These are phyloP conservation scores for Aspergillus viridinutans DNA, from an alignment of 2,329 filamentous ascomycete species.

Conservation along the genomic window DNA sequence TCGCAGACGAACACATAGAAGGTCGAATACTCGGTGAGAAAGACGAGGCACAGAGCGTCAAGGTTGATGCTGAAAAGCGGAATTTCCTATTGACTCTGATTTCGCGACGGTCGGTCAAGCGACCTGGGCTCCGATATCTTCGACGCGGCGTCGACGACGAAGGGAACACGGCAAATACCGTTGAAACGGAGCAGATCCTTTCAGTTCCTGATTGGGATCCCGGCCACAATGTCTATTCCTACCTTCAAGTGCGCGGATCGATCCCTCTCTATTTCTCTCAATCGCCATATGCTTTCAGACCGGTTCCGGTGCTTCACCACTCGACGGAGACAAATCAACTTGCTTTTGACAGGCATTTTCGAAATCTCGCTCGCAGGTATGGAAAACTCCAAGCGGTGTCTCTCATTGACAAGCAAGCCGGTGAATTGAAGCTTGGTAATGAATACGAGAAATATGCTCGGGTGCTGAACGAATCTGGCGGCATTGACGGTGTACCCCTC, in stretches of 20 bases:
- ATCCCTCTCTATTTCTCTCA: conserved; percentile 96
- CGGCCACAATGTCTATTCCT: conserved; percentile 66
- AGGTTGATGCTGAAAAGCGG: conserved; percentile 27
- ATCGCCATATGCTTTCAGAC: conserved; percentile 88
- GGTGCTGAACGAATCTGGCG: conserved; percentile 60
- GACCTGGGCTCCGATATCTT: conserved; percentile 84
- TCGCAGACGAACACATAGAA: conserved; percentile 18
- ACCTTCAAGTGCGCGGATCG: conserved; percentile 82
- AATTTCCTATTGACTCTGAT: conserved; percentile 80
- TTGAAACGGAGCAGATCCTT: conserved; percentile 93
- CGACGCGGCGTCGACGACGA: conserved; percentile 87
- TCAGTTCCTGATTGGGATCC: conserved; percentile 65
- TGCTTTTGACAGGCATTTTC: conserved; percentile 78
- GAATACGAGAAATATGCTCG: conserved; percentile 68
- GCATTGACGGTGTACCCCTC: conserved; percentile 50
- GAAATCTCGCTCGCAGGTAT: conserved; percentile 64
- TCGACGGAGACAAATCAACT: conserved; percentile 72
- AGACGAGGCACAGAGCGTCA: conserved; percentile 23
- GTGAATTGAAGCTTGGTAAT: conserved; percentile 73
- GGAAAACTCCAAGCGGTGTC: conserved; percentile 74
- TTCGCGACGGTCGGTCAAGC: conserved; percentile 79
- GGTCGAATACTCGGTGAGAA: conserved; percentile 42
- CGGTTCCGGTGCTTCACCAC: conserved; percentile 75
- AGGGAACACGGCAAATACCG: conserved; percentile 80
- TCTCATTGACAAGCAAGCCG: conserved; percentile 82